Base-by-base conservation (phyloP, 768 basidiomycete genomes). In the Amanita pallidorosea region DNA sequence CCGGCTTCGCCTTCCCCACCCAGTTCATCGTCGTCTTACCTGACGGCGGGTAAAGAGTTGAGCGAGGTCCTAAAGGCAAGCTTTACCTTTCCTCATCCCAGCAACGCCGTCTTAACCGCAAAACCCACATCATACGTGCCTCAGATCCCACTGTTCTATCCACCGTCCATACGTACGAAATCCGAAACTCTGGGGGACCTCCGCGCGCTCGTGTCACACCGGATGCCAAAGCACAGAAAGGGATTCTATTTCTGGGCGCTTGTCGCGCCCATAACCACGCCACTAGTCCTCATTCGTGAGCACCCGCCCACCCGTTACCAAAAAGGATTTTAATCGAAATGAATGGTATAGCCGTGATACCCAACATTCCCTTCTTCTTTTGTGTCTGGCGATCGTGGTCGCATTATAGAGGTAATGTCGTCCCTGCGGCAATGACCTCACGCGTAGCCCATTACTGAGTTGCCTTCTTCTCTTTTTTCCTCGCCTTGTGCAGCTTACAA, bases 371-470 rank as follows among this genome's bases (percentile, higher is more conserved):
- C 0, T 83, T 91, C 62, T 88, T 91, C 69, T 91, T 86, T 65
- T 88, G 85, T 57, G 76, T 72, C 8, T 91, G 88, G 88, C 74
- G 88, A 40, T 81, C 85, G 38, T 91, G 87, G 87, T 83, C 81
- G 36, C 88, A 91, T 64, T 90, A 83, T 61, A 77, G 72, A 74
- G 86, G 87, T 86, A 33, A 7, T 20, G 44, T 17, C 17, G 27
- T 34, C 37, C 8, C 20, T 27, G 42, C 35, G 53, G 36, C 12
- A 34, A 4, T 7, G 7, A 17, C n/a, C 13, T 29, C 38, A 51
- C 27, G 23, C 8, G 38, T 35, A 9, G 6, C 7, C 15, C 25
- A 17, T 43, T 1, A 22, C 25, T 3, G 7, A 38, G 11, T 4
- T 8, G 8, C 25, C 23, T 23, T 23, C 23, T 23, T 5, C 25